Evolutionary conservation across 768 basidiomycete species (phyloP), one percentile per base, ranked within the genome.

Genomic region (Mycena kentingensis): DNA sequence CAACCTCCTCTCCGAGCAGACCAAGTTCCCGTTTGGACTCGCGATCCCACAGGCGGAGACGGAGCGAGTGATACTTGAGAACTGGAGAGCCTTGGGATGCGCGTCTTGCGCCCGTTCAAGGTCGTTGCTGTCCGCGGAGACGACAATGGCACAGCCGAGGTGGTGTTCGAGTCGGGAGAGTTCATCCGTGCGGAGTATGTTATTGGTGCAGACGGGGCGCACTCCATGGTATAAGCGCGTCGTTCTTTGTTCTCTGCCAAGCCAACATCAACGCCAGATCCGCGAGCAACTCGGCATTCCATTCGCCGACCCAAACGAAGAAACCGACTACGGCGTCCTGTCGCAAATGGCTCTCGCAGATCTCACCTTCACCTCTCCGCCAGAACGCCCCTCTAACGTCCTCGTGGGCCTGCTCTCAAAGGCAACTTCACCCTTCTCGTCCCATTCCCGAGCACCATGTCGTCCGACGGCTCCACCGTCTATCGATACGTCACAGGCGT

Each of bases 161-260:
- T 77, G n/a, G 57, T 63, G 0, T 80, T 83, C 55, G 77, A 80
- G 26, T 69, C 72, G 38, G 80, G 80, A 3, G 70, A 70, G 29
- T 60, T 66, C 12, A 70, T 82, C 31, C 70, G 63, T 3, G 63
- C 80, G 13, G 71, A 70, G 28, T 80, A 79, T 60, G 73, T 81
- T 4, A 58, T 82, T 27, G 80, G 77, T 21, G 79, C 80, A 5
- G 81, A 83, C 58, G 80, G 81, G 3, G 65, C 77, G 3, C 70
- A 62, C 51, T 82, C 80, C 1, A 57, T 62, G 28, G 81, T 80
- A 52, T 42, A 58, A 60, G 55, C 43, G n/a, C n/a, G n/a, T 5
- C 21, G 25, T 29, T 12, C 5, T 8, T 43, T 24, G n/a, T 25
- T 7, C 32, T 29, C 42, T 18, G 22, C 12, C 27, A n/a, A 39